Percentiles rank a stretch among this genome's conserved stretches.
phyloP scores from a whole-genome alignment of 2,329 filamentous ascomycete genomes.

The Clonostachys chloroleuca region DNA sequence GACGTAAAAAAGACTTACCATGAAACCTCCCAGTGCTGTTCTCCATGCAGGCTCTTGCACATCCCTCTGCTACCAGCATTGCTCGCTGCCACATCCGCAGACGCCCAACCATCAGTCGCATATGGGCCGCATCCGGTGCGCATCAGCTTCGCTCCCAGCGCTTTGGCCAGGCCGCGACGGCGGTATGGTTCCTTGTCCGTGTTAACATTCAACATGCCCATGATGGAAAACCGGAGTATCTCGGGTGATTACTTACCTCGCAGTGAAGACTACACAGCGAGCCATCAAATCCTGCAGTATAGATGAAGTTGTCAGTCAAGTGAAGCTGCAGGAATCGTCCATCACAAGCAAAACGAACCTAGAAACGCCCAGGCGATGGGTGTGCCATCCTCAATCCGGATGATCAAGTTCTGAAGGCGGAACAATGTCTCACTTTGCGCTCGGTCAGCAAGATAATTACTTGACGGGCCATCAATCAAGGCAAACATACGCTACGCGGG shows the following conservation, averaged over 20 bases:
- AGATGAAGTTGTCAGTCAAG: neutral
- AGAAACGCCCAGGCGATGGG: constrained; percentile 63
- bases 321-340: neutral
- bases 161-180: constrained; percentile 58
- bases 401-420: constrained; percentile 37
- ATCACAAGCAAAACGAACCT: constrained; percentile 16
- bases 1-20: constrained; percentile 42
- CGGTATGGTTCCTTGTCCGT: constrained; percentile 44
- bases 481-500: constrained; percentile 42
- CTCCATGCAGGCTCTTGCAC: constrained; percentile 57
- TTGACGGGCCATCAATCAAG: neutral
- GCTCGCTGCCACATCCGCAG: constrained; percentile 59
- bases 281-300: constrained; percentile 48
- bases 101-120: constrained; percentile 45
- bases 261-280: constrained; percentile 58
- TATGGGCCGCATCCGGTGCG: constrained; percentile 39
- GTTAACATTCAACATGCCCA: neutral
- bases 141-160: constrained; percentile 54
- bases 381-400: constrained; percentile 38
- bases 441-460: neutral
- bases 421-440: constrained; percentile 30
- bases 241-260: constrained; percentile 32
- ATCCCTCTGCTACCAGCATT: constrained; percentile 59
- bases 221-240: neutral
- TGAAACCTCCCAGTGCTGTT: constrained; percentile 47